Evolutionary conservation across 202 grass and related monocot genomes (phyloP).

Genomic region (Elaeis oleifera): DNA sequence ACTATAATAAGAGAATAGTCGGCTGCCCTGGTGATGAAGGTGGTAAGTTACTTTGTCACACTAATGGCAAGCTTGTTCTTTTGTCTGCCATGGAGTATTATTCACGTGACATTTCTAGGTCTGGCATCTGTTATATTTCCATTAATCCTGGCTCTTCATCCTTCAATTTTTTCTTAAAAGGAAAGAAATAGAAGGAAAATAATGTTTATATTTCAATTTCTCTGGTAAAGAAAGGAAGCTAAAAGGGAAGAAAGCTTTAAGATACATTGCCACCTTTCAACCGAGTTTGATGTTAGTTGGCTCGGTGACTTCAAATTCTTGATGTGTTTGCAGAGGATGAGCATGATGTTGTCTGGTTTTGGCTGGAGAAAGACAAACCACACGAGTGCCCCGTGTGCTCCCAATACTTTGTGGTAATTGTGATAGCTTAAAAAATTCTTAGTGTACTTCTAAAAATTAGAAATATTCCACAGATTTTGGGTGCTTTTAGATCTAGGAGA

Average conservation of each 20-base stretch:
- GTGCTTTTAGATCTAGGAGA: no score
- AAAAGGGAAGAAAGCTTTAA: no score
- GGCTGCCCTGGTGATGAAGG: constrained; percentile 19
- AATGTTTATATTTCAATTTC: no score
- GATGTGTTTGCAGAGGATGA: constrained; percentile 15
- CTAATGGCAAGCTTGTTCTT: no score
- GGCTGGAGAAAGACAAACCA: constrained; percentile 19
- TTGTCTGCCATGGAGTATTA: no score
- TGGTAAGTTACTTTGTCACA: constrained; percentile 6
- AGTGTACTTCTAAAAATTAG: neutral
- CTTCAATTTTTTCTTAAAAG: neutral
- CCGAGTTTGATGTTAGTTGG: no score
- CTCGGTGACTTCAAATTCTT: neutral
- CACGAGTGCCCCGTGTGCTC: constrained; percentile 24
- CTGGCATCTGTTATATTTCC: neutral
- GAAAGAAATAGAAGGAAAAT: neutral
- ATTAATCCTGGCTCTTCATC: neutral
- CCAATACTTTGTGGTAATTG: constrained; percentile 23
- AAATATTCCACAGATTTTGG: neutral
- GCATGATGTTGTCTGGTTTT: constrained; percentile 22
- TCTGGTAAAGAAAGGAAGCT: no score
- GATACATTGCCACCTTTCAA: no score
- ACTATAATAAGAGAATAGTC: constrained; percentile 25
- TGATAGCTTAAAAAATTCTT: neutral
- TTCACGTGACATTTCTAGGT: no score